Percentiles rank a stretch among this genome's conserved stretches.
These are phyloP conservation scores for Hericium coralloides DNA, from an alignment of 768 basidiomycete genomes.

Conservation along the genomic window DNA sequence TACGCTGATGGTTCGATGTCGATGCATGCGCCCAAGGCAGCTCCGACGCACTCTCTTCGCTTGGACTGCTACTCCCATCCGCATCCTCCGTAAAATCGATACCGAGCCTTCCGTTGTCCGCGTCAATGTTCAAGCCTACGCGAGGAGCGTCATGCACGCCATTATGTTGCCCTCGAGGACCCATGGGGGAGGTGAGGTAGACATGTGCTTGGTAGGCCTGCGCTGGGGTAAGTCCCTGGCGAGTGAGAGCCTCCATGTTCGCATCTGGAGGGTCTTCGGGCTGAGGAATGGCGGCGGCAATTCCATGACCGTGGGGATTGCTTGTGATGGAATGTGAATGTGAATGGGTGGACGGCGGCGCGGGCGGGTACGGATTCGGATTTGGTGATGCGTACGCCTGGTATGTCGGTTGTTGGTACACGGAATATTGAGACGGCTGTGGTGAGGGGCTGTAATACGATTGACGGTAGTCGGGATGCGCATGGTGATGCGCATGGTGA, in stretches of 20 bases:
- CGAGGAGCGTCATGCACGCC: conserved; percentile 25
- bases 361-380: neutral
- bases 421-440: conserved; percentile 3
- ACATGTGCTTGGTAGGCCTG: conserved; percentile 79
- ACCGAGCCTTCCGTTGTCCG: conserved; percentile 47
- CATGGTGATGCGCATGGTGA: conserved; percentile 31
- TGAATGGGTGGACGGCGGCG: conserved; percentile 19
- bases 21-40: conserved; percentile 39
- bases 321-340: conserved; percentile 38
- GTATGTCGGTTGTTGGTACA: conserved; percentile 25
- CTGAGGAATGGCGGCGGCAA: conserved; percentile 30
- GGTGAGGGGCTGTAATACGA: conserved; percentile 10
- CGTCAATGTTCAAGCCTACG: conserved; percentile 37
- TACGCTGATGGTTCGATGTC: no score
- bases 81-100: conserved; percentile 41
- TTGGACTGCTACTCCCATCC: conserved; percentile 30
- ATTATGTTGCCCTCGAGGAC: neutral
- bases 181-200: conserved; percentile 37
- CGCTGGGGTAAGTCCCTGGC: conserved; percentile 58
- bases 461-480: conserved; percentile 27
- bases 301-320: conserved; percentile 37
- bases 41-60: conserved; percentile 36
- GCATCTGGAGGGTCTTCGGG: conserved; percentile 44
- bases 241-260: conserved; percentile 33
- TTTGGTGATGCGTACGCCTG: conserved; percentile 20